Evolutionary conservation across 345 rosid species (phyloP), one percentile per base, ranked within the genome.

Genomic region (Eucalyptus regnans): DNA sequence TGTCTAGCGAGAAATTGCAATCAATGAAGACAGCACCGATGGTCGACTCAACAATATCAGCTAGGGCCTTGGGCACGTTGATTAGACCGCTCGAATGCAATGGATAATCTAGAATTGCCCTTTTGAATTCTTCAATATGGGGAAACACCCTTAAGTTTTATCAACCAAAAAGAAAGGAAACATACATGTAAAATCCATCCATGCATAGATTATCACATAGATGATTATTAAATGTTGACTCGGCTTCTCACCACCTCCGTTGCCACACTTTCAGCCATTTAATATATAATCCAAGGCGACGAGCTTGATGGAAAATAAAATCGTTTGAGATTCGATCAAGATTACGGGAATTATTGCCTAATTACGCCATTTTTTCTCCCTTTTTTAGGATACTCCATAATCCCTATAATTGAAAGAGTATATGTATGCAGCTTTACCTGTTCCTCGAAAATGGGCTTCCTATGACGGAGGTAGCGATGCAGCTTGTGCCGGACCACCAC

Each of bases 11-110:
- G 18, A 44, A 92, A 49, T 90, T 60, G 41, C 91, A n/a, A 50
- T 96, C 98, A 18, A 88, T 87, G 88, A 89, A 95, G 25, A 94
- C 92, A 11, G 96, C 98, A 3, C 99, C 98, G 4, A 94, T 87
- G 1, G 92, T 22, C 3, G 98, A 91, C 50, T 95, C 99, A 44
- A 95, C 96, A 5, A 95, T 92, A 80, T 94, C 94, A 2, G 97
- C 97, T 12, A 96, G 89, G 17, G 46, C 90, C 51, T 96, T 96
- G 1, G 98, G 41, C 3, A 88, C 93, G 13, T 91, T 94, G 8
- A 96, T 89, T 1, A 91, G 92, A 15, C 97, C 99, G 64, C 91
- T 87, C 0, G 97, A 96, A 86, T 96, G 97, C 88, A 96, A n/a
- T 1, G 96, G 96, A 90, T 92, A 89, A 0, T 91, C 90, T 88